Percentiles rank a stretch among this genome's conserved stretches.
Conservation (phyloP, 768 basidiomycete genomes). For the Royoungia palumana region DNA sequence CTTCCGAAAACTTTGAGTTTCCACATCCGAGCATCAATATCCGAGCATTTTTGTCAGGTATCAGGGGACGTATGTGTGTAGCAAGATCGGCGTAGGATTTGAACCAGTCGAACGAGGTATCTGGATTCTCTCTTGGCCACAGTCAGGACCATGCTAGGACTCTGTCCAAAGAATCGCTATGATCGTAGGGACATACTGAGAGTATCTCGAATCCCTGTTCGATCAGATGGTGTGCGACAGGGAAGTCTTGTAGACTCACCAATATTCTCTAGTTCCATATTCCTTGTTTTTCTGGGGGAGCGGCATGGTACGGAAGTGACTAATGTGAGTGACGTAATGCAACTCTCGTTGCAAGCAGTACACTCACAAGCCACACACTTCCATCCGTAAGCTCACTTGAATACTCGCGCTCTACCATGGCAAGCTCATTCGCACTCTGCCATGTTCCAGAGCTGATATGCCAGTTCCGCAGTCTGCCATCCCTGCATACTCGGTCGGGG, state of each 20-base stretch:
- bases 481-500: conserved; percentile 76
- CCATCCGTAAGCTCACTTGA: conserved; percentile 21
- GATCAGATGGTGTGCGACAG: background rate
- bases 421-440: conserved; percentile 19
- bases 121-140: conserved; percentile 50
- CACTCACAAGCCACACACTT: background rate
- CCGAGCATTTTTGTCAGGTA: conserved; percentile 56
- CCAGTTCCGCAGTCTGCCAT: conserved; percentile 61
- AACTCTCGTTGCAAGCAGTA: too few species aligned
- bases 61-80: conserved; percentile 52
- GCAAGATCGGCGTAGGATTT: conserved; percentile 77
- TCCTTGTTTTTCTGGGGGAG: conserved; percentile 66
- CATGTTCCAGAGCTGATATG: conserved; percentile 20
- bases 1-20: conserved; percentile 76
- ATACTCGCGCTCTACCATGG: conserved; percentile 22
- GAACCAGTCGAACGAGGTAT: conserved; percentile 82
- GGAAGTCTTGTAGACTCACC: conserved; percentile 39
- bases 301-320: conserved; percentile 16
- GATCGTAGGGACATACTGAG: conserved; percentile 43
- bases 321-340: conserved; percentile 3
- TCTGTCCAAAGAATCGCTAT: background rate
- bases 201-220: conserved; percentile 65
- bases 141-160: background rate
- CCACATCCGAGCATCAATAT: conserved; percentile 85
- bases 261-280: conserved; percentile 66